Evolutionary conservation across 2,329 filamentous ascomycete genomes (phyloP), one percentile per base, ranked within the genome.

Genomic region (Neopestalotiopsis clavispora): DNA sequence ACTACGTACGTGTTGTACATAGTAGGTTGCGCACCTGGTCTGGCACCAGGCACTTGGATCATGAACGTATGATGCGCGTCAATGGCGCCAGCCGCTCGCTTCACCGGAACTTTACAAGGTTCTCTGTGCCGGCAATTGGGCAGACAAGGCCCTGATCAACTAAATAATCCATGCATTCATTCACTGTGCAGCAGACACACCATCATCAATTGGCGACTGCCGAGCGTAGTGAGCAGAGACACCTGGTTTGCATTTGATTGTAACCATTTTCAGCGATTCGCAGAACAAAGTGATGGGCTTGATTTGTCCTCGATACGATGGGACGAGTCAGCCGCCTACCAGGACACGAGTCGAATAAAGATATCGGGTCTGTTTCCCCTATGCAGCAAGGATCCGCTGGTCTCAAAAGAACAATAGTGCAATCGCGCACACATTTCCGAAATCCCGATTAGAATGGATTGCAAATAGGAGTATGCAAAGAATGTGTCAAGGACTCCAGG

Each of bases 381-480:
- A 52, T 52, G 45, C 45, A 52, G 45, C 45, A 52, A 52, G 45
- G 45, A 52, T 52, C 45, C 45, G 45, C 45, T 52, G 6, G 45
- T 52, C 34, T 23, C n/a, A 52, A n/a, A 9, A 17, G 45, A 10
- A 38, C n/a, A 17, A 52, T 52, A 52, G 45, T 20, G 45, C 20
- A n/a, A 9, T 52, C 45, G 45, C 45, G 45, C 17, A 52, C 17
- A 20, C 45, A 20, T 10, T 9, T 52, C n/a, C 45, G 17, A 20
- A 52, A n/a, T 52, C 45, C 45, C 45, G 45, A 52, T 52, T 9
- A 20, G 45, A 20, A 52, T n/a, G 17, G n/a, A 17, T 52, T 52
- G 45, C 45, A 17, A 52, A 52, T 52, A 52, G 45, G 45, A 52
- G 45, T 52, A 52, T 52, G 45, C 45, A 52, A 52, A 52, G 45